A percentile compares a stretch with the other conserved stretches of the same genome.
phyloP scores from a whole-genome alignment of 306 rosid species.

The Rosa multiflora region DNA sequence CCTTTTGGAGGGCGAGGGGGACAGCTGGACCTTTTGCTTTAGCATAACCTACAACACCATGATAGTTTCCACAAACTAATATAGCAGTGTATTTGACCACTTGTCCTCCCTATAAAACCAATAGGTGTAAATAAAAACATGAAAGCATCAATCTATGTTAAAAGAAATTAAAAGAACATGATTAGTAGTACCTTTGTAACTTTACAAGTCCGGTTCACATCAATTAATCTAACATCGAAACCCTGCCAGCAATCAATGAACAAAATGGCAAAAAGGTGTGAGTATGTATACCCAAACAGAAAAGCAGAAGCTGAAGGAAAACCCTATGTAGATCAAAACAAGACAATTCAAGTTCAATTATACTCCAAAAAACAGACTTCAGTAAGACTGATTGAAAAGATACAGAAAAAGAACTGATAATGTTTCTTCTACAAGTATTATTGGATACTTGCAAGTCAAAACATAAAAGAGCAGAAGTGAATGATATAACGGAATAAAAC shows the following conservation, averaged over 20 bases:
- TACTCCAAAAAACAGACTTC: neutral
- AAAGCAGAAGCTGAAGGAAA: neutral
- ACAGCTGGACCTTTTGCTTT: slow-evolving; percentile 93
- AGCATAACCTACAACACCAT: slow-evolving; percentile 85
- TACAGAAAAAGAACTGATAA: neutral
- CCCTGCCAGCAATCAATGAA: slow-evolving; percentile 55
- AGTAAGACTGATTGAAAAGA: neutral
- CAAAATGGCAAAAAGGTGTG: neutral
- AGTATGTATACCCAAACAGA: neutral
- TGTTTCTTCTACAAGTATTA: slow-evolving; percentile 4
- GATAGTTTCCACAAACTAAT: slow-evolving; percentile 90
- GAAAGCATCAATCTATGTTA: neutral
- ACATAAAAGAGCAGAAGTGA: neutral
- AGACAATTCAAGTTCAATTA: neutral
- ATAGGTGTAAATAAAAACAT: slow-evolving; percentile 14
- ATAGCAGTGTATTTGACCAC: slow-evolving; percentile 79
- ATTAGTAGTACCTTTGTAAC: slow-evolving; percentile 69
- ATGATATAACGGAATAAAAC: neutral
- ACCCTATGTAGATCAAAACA: neutral
- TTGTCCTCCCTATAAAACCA: slow-evolving; percentile 79
- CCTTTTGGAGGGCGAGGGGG: slow-evolving; percentile 88
- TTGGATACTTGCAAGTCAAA: neutral
- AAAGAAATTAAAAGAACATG: neutral
- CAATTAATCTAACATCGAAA: slow-evolving; percentile 79
- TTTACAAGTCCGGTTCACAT: slow-evolving; percentile 92